Evolutionary conservation across 257 asterid genomes (phyloP), one percentile per base, ranked within the genome.

Genomic region (Scutellaria minor): DNA sequence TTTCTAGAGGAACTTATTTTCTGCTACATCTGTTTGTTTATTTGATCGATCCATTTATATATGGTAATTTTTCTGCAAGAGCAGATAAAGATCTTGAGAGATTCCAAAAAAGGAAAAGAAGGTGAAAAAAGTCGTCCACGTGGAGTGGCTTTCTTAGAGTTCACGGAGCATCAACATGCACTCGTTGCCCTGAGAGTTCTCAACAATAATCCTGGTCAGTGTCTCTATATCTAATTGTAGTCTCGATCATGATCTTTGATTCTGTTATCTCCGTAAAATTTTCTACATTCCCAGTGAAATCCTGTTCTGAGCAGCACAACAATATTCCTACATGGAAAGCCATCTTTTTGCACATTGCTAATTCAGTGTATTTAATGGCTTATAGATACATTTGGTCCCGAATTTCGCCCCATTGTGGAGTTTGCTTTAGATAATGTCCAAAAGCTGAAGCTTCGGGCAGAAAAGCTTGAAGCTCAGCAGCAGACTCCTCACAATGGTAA

Each of bases 161-260:
- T 94, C 87, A 81, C 93, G 2, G 99, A 95, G 86, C 99, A 95
- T 83, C 90, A 95, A 77, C 99, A 95, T 71, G 97, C 99, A 64
- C 96, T 95, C 45, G 99, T 95, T 73, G 99, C 99, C 76, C 79
- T 95, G 71, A 84, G 99, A 86, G 98, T 95, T 82, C 95, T 95
- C 13, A 95, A 95, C 66, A 95, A 95, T 66, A 92, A 88, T 82
- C 99, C 99, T 31, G 97, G 99, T 92, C 60, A 8, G 77, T 51
- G 42, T 74, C 66, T 35, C 58, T 63, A 44, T 68, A 5, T 24
- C 66, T 5, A 20, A 50, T 53, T 61, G 22, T 45, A 50, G 55
- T 27, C 10, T 41, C 18, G 9, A n/a, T 54, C 52, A 12, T 39
- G 37, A 57, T 27, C 1, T 24, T 42, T 40, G 15, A 44, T 40